Percentiles rank a stretch among this genome's conserved stretches.
phyloP scores from a whole-genome alignment of 2,329 filamentous ascomycete species.

The Phaeoacremonium minimum region DNA sequence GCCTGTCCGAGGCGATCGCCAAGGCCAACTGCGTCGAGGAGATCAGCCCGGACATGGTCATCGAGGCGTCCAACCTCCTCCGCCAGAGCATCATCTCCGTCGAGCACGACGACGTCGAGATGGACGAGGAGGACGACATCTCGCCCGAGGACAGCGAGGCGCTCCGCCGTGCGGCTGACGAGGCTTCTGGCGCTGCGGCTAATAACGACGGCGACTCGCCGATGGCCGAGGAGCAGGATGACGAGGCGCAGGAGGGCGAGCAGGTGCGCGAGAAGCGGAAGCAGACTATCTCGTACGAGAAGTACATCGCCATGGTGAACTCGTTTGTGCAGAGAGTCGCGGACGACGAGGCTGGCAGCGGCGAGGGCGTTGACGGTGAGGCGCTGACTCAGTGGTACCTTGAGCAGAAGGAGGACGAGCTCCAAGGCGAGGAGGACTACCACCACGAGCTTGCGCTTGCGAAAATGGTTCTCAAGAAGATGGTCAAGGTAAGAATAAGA shows the following conservation, averaged over 20 bases:
- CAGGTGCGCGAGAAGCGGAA: constrained; percentile 39
- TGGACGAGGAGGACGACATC: constrained; percentile 69
- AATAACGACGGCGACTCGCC: constrained; percentile 43
- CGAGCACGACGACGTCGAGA: constrained; percentile 94
- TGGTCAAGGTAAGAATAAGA: constrained; percentile 74
- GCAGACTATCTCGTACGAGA: constrained; percentile 92
- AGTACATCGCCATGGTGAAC: constrained; percentile 89
- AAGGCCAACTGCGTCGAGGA: constrained; percentile 96
- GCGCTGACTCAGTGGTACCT: constrained; percentile 85
- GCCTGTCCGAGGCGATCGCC: constrained; percentile 93
- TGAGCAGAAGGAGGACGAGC: constrained; percentile 80
- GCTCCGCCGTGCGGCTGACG: constrained; percentile 41
- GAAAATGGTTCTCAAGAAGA: constrained; percentile 85
- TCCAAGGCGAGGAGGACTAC: constrained; percentile 77
- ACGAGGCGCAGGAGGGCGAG: constrained; percentile 10
- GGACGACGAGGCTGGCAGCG: constrained; percentile 70
- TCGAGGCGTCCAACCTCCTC: constrained; percentile 87
- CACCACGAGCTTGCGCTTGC: constrained; percentile 69
- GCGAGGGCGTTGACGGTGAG: constrained; percentile 82
- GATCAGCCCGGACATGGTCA: constrained; percentile 77
- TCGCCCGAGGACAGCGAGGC: constrained; percentile 39
- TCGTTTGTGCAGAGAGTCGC: constrained; percentile 77
- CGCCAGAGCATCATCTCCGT: constrained; percentile 95
- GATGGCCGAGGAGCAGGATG: constrained; percentile 32
- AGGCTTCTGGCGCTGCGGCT: constrained; percentile 43